Evolutionary conservation across 1,284 basidiomycete species (phyloP), one percentile per base, ranked within the genome.

Genomic region (Ceratobasidium sp.): DNA sequence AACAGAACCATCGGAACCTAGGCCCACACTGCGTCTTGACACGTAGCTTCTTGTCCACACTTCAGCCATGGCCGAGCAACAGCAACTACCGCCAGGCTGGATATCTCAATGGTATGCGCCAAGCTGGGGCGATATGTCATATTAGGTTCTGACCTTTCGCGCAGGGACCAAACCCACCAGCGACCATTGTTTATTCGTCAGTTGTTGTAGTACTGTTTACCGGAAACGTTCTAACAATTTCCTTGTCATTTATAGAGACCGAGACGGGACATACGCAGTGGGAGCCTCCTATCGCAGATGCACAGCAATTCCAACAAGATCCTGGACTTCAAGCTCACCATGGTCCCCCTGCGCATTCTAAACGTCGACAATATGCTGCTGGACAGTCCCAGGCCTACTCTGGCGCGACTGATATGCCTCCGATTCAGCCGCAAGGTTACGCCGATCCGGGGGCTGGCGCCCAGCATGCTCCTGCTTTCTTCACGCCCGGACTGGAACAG

Each of bases 351-450:
- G n/a, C 80, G 44, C 85, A 87, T 78, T 16, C 86, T 35, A 96
- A 94, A 86, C 90, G 95, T 81, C 91, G 96, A 69, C 95, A 96
- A 84, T 97, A 97, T 85, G 96, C 96, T 66, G 91, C 94, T 6
- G 94, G 93, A 14, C 94, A 96, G 85, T 95, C 94, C 2, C 93
- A 96, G 82, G 93, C 90, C 2, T 96, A 96, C 84, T 94, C 94
- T 81, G 92, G 93, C 46, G 80, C 76, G 33, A 78, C 80, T 5
- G 83, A 82, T 38, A 77, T 82, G 20, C 83, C 86, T 27, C 68
- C 81, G 41, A 69, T 67, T 35, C 78, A 50, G 46, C 74, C 70
- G 46, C 78, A 74, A 77, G 30, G 70, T 50, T 74, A 74, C 33
- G 59, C 59, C 5, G 71, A 78, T 33, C 76, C 68, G 33, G 68